Evolutionary conservation across 768 basidiomycete genomes (phyloP).

Genomic region (Boletus barrowsii): DNA sequence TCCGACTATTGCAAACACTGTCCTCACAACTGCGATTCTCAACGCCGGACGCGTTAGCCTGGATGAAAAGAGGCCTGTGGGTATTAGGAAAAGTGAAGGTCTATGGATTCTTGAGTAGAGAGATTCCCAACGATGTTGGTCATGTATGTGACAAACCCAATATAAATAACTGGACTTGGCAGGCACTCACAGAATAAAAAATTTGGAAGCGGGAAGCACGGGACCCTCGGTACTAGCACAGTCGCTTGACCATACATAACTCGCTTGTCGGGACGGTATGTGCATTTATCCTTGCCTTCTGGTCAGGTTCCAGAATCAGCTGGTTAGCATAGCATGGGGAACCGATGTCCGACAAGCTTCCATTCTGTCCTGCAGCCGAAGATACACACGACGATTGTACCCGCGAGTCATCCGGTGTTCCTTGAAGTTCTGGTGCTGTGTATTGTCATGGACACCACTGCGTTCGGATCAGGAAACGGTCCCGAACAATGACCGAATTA

Average conservation of each 20-base stretch:
- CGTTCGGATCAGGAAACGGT: slow-evolving; percentile 11
- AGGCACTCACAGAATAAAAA: no score
- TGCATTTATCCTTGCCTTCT: no score
- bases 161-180: no score
- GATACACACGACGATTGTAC: neutral
- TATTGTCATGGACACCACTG: slow-evolving; percentile 11
- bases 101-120: slow-evolving; percentile 68
- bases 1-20: slow-evolving; percentile 87
- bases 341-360: no score
- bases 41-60: slow-evolving; percentile 87
- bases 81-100: slow-evolving; percentile 63
- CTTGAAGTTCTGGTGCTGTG: slow-evolving; percentile 8
- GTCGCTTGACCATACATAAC: no score
- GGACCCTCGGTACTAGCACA: no score
- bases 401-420: neutral
- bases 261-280: no score
- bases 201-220: no score
- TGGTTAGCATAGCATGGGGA: no score
- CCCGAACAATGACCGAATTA: slow-evolving; percentile 7
- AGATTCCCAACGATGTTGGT: neutral
- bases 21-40: slow-evolving; percentile 83
- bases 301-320: no score
- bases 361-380: no score
- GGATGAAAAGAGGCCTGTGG: slow-evolving; percentile 84
- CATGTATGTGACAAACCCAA: no score